Percentiles rank a stretch among this genome's conserved stretches.
Evolutionary conservation across 225 moss, liverwort and hornwort genomes (phyloP).

Genomic region (Asterella californica): DNA sequence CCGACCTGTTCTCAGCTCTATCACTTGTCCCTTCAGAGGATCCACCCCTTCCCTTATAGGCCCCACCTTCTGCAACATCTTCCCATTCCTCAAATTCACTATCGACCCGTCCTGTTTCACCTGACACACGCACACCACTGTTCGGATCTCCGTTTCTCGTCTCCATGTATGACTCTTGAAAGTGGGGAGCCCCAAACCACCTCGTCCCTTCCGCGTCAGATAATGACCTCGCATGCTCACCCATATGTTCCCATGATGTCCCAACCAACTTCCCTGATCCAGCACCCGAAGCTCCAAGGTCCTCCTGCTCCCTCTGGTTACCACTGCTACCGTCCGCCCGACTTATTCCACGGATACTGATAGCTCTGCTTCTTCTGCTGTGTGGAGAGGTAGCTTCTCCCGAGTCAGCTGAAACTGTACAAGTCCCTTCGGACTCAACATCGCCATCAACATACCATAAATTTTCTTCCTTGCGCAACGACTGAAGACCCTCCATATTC

Average conservation of each 20-base stretch:
- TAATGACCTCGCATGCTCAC: conserved; percentile 16
- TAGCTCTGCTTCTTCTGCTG: neutral
- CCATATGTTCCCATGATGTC: conserved; percentile 28
- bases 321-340: conserved; percentile 2
- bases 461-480: neutral
- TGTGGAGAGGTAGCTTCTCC: neutral
- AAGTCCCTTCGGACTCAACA: neutral
- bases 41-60: neutral
- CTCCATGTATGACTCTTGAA: conserved; percentile 53
- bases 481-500: neutral
- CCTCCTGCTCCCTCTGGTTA: conserved; percentile 12
- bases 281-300: conserved; percentile 16
- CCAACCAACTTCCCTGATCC: conserved; percentile 10
- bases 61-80: conserved; percentile 21
- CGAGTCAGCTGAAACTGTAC: neutral
- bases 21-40: conserved; percentile 44
- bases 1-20: conserved; percentile 50
- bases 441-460: neutral
- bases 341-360: neutral
- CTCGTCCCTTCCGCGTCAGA: conserved; percentile 43
- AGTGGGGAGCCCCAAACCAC: conserved; percentile 80
- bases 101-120: conserved; percentile 13
- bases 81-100: conserved; percentile 37
- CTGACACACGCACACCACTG: neutral
- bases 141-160: neutral